Base-by-base conservation (phyloP, 495 filamentous ascomycete species). In the Podospora sp. region DNA sequence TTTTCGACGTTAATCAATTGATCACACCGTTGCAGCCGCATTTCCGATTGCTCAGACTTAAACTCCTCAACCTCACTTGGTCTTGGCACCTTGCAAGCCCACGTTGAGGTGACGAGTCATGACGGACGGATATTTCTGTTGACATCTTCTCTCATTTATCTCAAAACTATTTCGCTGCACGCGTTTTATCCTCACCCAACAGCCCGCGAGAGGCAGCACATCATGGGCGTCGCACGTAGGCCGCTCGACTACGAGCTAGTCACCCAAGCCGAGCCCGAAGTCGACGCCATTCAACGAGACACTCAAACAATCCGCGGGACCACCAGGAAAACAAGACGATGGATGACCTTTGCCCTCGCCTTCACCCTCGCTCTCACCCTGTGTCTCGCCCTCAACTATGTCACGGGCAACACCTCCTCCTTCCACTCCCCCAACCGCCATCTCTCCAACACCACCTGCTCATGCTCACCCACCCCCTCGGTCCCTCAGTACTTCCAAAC, bases 401-500 rank as follows among this genome's bases (percentile, higher is more conserved):
- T 64, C 33, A 61, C 63, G n/a, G 66, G 63, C 57, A 61, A 68
- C 40, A 65, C 63, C 14, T 57, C 66, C 21, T 35, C 65, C 16
- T 65, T 73, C 16, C 36, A 55, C 18, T 59, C 29, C 8, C 29
- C 64, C 64, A 46, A 14, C 12, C 40, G 2, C 40, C 2, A 18
- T 11, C 40, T 11, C 12, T 46, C 35, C 50, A 40, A 40, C 18
- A 20, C 40, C 26, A 35, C 62, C 55, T 72, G 70, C n/a, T 61
- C 70, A 7, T 69, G 73, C 59, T 46, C 40, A 46, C 40, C 40
- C 50, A 61, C 69, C 7, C 29, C 64, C 16, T 49, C 63, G 26
- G 79, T 84, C 2, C 85, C 85, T 1, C 79, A 88, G 66, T 85
- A 86, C 65, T 89, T 87, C 70, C 81, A 86, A 65, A 87, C 85